These are phyloP conservation scores for Geotrichum reessii DNA, from an alignment of 1,139 yeast genomes.

Conservation along the genomic window DNA sequence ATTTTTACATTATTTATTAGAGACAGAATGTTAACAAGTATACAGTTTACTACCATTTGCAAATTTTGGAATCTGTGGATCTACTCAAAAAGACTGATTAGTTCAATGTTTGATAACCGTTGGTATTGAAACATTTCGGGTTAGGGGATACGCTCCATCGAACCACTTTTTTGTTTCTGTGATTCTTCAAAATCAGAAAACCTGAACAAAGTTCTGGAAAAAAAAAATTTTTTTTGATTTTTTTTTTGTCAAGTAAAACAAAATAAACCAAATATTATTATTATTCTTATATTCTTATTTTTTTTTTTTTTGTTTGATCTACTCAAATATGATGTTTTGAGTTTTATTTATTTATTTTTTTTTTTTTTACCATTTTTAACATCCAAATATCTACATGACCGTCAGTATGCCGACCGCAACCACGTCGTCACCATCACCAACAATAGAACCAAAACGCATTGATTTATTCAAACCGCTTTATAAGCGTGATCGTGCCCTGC, in stretches of 20 bases:
- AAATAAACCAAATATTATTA: no score
- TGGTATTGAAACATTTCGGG: not conserved
- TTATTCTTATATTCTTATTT: not conserved
- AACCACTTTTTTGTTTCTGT: not conserved
- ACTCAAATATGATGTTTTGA: no score
- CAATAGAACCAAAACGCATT: not conserved
- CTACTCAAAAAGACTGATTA: no score
- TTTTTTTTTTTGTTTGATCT: not conserved
- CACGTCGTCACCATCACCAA: not conserved
- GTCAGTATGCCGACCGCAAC: not conserved
- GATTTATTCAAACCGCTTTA: conserved; percentile 18
- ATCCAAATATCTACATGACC: not conserved
- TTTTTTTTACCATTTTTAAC: not conserved
- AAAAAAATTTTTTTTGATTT: not conserved
- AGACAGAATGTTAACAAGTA: no score
- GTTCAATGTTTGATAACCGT: no score
- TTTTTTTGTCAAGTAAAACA: no score
- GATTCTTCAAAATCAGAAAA: not conserved
- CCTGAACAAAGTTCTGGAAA: not conserved
- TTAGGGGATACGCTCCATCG: not conserved
- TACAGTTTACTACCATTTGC: no score
- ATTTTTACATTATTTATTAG: no score
- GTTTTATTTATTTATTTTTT: no score
- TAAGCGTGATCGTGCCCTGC: conserved; percentile 12
- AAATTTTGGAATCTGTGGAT: no score